A percentile compares a stretch with the other conserved stretches of the same genome.
phyloP scores from a whole-genome alignment of 306 rosid genomes.

The Trifolium pratense region DNA sequence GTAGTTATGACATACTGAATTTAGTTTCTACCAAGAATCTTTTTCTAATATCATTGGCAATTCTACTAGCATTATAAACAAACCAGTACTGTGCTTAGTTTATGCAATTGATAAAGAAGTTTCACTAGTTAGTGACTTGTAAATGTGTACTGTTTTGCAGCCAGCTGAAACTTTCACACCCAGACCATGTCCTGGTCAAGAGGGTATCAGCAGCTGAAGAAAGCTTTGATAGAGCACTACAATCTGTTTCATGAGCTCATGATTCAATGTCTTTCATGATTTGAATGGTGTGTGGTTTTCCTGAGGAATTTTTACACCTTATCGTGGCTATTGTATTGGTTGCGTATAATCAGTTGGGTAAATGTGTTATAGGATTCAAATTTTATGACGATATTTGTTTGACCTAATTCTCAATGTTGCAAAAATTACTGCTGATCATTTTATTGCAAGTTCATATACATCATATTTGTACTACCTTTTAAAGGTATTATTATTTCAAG shows the following conservation, averaged over 20 bases:
- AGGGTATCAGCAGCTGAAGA: constrained; percentile 79
- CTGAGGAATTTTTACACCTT: constrained; percentile 41
- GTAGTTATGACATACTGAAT: background rate
- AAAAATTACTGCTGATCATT: constrained; percentile 42
- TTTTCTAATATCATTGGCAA: background rate
- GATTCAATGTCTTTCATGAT: constrained; percentile 36
- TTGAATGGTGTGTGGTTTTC: constrained; percentile 48
- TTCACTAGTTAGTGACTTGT: constrained; percentile 10
- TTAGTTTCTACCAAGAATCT: background rate
- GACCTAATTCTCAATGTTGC: constrained; percentile 44
- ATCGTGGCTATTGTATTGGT: constrained; percentile 42
- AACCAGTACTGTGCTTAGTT: constrained; percentile 10
- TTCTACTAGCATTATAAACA: constrained; percentile 3
- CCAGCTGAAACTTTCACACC: constrained; percentile 91
- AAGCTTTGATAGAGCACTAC: constrained; percentile 87
- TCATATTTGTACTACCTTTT: constrained; percentile 9
- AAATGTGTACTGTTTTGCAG: constrained; percentile 57
- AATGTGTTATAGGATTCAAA: constrained; percentile 43
- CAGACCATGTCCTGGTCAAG: constrained; percentile 84
- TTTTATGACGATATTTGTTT: constrained; percentile 43
- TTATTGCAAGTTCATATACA: constrained; percentile 39
- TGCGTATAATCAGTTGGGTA: constrained; percentile 44
- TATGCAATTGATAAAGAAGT: background rate
- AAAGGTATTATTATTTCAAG: background rate
- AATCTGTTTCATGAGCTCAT: constrained; percentile 60